Evolutionary conservation across 331 rosid species (phyloP).

Genomic region (Acacia concinna): DNA sequence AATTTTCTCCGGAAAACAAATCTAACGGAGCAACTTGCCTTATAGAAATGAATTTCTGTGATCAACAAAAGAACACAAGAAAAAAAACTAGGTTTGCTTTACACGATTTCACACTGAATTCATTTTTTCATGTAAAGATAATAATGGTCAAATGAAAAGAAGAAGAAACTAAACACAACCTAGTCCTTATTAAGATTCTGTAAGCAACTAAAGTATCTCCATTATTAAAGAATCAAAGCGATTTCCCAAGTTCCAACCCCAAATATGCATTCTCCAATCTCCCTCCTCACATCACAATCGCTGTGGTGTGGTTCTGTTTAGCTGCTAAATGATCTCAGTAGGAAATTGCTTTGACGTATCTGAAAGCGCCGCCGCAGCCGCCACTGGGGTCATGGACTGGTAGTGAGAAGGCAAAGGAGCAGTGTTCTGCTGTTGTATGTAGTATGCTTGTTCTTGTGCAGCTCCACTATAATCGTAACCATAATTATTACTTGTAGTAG

Average conservation of each 20-base stretch:
- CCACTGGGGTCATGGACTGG: constrained; percentile 87
- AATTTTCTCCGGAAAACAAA: not conserved
- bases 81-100: constrained; percentile 11
- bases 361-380: constrained; percentile 70
- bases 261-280: not conserved
- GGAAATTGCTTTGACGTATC: constrained; percentile 75
- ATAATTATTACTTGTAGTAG: constrained; percentile 47
- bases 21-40: constrained; percentile 29
- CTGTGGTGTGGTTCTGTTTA: constrained; percentile 55
- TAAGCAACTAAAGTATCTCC: constrained; percentile 12
- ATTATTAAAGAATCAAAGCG: constrained; percentile 24
- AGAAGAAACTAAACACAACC: constrained; percentile 19
- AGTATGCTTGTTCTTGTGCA: constrained; percentile 61
- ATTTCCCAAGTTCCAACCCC: constrained; percentile 27
- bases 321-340: constrained; percentile 51
- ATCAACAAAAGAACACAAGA: not conserved
- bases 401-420: constrained; percentile 69
- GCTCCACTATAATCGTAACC: constrained; percentile 62
- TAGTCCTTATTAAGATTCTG: constrained; percentile 17
- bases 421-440: constrained; percentile 58
- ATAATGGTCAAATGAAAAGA: not conserved
- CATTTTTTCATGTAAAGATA: constrained; percentile 22
- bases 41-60: constrained; percentile 25
- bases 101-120: constrained; percentile 32
- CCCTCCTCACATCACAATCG: constrained; percentile 29